Conservation (phyloP, 805 yeast species). For the Novakomyces olei region DNA sequence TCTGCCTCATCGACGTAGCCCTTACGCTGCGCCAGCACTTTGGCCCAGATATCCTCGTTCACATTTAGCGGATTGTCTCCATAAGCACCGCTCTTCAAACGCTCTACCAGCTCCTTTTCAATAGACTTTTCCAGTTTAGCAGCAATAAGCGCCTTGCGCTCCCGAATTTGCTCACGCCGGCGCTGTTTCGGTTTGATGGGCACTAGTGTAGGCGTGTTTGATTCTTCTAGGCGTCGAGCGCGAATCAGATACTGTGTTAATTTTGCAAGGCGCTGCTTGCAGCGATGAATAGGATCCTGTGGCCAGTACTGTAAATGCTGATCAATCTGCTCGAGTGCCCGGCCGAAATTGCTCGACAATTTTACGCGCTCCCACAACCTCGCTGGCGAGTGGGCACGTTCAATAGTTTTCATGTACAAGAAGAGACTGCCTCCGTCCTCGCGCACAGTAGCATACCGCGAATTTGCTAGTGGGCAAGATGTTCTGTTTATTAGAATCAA, state of each 20-base stretch:
- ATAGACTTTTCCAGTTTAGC: slow-evolving; percentile 93
- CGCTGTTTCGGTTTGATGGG: slow-evolving; percentile 85
- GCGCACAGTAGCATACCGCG: slow-evolving; percentile 72
- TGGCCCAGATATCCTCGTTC: slow-evolving; percentile 88
- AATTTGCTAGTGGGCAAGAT: slow-evolving; percentile 91
- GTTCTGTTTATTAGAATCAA: too few species aligned
- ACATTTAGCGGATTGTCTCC: slow-evolving; percentile 96
- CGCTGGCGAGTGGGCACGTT: slow-evolving; percentile 88
- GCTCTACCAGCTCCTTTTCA: slow-evolving; percentile 77
- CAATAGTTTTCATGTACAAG: slow-evolving; percentile 89
- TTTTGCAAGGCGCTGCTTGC: slow-evolving; percentile 88
- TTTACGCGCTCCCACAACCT: slow-evolving; percentile 88
- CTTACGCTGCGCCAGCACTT: slow-evolving; percentile 45
- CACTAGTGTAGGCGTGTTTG: slow-evolving; percentile 58
- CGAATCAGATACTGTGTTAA: slow-evolving; percentile 88
- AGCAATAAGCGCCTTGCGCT: slow-evolving; percentile 87
- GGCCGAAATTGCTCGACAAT: slow-evolving; percentile 68
- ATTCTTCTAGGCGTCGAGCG: slow-evolving; percentile 76
- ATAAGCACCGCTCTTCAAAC: slow-evolving; percentile 92
- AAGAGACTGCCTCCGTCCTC: slow-evolving; percentile 58
- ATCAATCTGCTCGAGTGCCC: slow-evolving; percentile 75
- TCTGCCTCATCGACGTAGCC: slow-evolving; percentile 46
- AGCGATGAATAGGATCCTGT: slow-evolving; percentile 69
- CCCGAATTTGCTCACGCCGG: slow-evolving; percentile 84
- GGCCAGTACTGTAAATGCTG: slow-evolving; percentile 82